Evolutionary conservation across 495 filamentous ascomycete genomes (phyloP).

Genomic region (Penicillium coprophilum): DNA sequence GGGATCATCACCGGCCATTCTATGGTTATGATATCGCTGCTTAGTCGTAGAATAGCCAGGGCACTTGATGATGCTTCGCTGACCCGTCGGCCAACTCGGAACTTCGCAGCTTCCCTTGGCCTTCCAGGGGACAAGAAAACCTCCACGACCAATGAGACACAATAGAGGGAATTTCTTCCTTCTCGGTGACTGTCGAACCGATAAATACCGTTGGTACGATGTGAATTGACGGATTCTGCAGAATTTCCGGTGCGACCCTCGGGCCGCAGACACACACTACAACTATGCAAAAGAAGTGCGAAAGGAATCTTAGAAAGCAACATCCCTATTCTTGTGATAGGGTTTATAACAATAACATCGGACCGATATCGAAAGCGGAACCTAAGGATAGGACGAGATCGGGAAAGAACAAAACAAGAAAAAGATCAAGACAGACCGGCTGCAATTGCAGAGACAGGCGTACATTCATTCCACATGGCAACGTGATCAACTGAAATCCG

Average conservation of each 20-base stretch:
- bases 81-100: not conserved
- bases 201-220: not conserved
- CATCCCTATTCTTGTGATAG: not conserved
- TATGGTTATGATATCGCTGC: not conserved
- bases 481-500: slow-evolving; percentile 15
- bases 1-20: not conserved
- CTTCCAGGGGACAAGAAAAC: not conserved
- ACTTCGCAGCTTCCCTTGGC: not conserved
- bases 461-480: slow-evolving; percentile 31
- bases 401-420: not conserved
- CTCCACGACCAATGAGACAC: not conserved
- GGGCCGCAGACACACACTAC: not conserved
- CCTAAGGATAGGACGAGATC: slow-evolving; percentile 3
- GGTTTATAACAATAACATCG: slow-evolving; percentile 1
- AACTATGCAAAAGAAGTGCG: not conserved
- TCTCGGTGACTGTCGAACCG: not conserved
- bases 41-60: not conserved
- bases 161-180: not conserved
- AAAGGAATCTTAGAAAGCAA: slow-evolving; percentile 10
- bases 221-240: not conserved
- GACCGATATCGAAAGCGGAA: slow-evolving; percentile 11
- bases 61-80: not conserved
- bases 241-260: not conserved
- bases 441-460: slow-evolving; percentile 21
- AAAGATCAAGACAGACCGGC: slow-evolving; percentile 19